Base-by-base conservation (phyloP, 176 grass and related monocot species). In the Carex scoparia region DNA sequence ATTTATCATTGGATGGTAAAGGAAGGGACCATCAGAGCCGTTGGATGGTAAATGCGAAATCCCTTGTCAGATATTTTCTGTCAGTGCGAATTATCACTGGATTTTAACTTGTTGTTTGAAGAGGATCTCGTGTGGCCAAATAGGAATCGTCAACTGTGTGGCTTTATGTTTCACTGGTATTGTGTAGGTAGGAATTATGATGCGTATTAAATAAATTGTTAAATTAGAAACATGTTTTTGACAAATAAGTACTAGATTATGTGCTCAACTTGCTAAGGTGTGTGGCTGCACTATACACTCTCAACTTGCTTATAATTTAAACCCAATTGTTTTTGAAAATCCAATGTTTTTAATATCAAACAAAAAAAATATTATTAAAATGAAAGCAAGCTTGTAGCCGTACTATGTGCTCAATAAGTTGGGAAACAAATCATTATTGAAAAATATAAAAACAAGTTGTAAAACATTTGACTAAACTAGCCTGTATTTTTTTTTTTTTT, bases 41-140 rank as follows among this genome's bases (percentile, higher is more conserved):
- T 85, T 2, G 33, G 69, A 78, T 74, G 0, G 38, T 77, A 77
- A 75, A 64, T 46, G 35, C 70, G 37, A 1, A 85, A 85, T 79
- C 68, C 30, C 10, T 2, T 63, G 66, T 63, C 31, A 85, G 60
- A 85, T 79, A 79, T 85, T 65, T 65, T 51, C 38, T 65, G 84
- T 85, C 70, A 61, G 57, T 19, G 68, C 71, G 40, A 60, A 73
- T 74, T 58, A 42, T 69, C 28, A 42, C 61, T 56, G 79, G 71
- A 66, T 31, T 68, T 54, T 19, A 67, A 82, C 70, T 75, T 44
- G 2, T 5, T 55, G 49, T 13, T 48, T 66, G 7, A 10, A 11
- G 23, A 0, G 11, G 54, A 69, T 68, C 61, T 66, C 15, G 15
- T 83, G 81, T 53, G 48, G 40, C 19, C 14, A 68, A 35, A 42